These are phyloP conservation scores for Reutealis trisperma DNA, from an alignment of 345 rosid species.

Conservation along the genomic window DNA sequence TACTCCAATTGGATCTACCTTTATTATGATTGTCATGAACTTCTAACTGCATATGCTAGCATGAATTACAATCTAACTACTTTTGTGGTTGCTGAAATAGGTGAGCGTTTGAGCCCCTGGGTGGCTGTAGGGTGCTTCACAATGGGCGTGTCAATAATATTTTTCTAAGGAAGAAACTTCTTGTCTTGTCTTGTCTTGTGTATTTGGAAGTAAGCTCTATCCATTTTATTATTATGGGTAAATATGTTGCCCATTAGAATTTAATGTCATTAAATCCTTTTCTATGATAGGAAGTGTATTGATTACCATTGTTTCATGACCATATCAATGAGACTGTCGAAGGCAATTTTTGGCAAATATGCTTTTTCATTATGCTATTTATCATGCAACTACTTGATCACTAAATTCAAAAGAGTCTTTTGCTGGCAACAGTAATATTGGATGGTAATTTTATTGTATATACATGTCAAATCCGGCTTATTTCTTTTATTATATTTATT, in stretches of 20 bases:
- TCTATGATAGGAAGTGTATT: constrained; percentile 20
- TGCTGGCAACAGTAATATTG: neutral
- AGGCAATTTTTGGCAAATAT: constrained; percentile 16
- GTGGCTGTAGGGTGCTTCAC: constrained; percentile 85
- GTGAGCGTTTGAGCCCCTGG: constrained; percentile 98
- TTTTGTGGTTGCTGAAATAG: constrained; percentile 41
- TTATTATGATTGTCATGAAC: neutral
- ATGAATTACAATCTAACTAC: constrained; percentile 7
- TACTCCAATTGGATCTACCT: neutral
- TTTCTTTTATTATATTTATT: neutral
- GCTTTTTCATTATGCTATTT: neutral
- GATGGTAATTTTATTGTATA: neutral
- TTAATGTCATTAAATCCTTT: constrained; percentile 5
- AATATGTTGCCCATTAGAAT: constrained; percentile 8
- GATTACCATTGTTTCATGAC: constrained; percentile 13
- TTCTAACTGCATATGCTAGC: constrained; percentile 9
- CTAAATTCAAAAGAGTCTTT: neutral
- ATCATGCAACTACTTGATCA: neutral
- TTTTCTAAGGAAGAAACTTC: constrained; percentile 52
- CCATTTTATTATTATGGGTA: constrained; percentile 13
- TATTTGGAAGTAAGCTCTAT: constrained; percentile 25
- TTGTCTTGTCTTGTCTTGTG: constrained; percentile 9
- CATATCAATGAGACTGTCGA: constrained; percentile 12
- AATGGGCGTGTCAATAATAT: constrained; percentile 83
- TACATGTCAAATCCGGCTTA: neutral